Conservation (phyloP, 208 protist genomes). For the Crithidia fasciculata region DNA sequence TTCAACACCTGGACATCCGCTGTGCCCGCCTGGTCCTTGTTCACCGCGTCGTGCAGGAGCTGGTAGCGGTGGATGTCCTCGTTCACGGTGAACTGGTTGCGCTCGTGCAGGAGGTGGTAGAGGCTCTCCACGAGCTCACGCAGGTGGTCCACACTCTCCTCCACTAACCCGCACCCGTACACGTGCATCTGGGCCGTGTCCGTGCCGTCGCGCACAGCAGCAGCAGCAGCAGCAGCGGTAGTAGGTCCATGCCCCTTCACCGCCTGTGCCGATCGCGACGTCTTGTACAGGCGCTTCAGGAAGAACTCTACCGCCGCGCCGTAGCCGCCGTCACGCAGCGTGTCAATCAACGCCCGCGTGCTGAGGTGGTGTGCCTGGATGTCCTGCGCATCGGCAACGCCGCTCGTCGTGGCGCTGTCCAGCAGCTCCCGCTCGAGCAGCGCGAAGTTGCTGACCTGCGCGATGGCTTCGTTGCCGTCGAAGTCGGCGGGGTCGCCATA, state of each 20-base stretch:
- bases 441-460: conserved; percentile 75
- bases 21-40: conserved; percentile 84
- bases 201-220: not conserved
- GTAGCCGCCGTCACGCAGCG: conserved; percentile 73
- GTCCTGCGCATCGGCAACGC: conserved; percentile 55
- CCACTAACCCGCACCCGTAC: conserved; percentile 36
- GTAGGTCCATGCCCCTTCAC: not conserved
- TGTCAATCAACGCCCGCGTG: conserved; percentile 75
- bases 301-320: conserved; percentile 31
- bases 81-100: conserved; percentile 86
- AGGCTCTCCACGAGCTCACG: conserved; percentile 53
- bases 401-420: conserved; percentile 54
- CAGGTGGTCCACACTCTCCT: conserved; percentile 51
- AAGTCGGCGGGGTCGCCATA: conserved; percentile 75
- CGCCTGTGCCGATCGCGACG: not conserved
- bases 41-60: conserved; percentile 89
- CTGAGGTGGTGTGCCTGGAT: conserved; percentile 66
- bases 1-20: conserved; percentile 92
- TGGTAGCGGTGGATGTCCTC: conserved; percentile 89
- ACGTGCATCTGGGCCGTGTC: conserved; percentile 20
- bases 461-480: conserved; percentile 63
- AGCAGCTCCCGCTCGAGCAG: conserved; percentile 74
- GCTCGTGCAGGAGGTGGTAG: conserved; percentile 51
- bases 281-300: conserved; percentile 34
- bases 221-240: not conserved